Percentiles rank a stretch among this genome's conserved stretches.
These are phyloP conservation scores for Irpex lacteus DNA, from an alignment of 1,284 basidiomycete species.

Conservation along the genomic window DNA sequence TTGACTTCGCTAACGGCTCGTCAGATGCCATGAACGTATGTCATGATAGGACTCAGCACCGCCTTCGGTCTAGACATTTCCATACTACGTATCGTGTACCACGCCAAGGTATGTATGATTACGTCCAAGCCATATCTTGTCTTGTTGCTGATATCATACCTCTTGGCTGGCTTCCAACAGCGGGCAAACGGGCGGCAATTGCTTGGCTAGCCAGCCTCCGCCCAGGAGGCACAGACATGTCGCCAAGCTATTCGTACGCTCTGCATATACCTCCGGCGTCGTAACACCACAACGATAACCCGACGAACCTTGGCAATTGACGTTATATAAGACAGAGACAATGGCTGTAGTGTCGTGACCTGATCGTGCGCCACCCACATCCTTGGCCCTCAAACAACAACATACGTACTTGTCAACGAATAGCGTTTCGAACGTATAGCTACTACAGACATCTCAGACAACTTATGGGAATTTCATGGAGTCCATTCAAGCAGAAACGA, in stretches of 20 bases:
- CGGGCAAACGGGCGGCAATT: background rate
- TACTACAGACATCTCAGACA: background rate
- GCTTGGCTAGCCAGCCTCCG: background rate
- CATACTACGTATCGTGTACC: background rate
- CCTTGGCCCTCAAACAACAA: background rate
- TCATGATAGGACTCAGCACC: background rate
- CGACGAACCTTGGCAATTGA: background rate
- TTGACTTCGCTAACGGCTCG: background rate
- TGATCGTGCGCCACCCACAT: background rate
- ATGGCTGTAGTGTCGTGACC: background rate
- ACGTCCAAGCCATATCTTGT: background rate
- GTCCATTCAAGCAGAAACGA: background rate
- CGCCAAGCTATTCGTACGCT: background rate
- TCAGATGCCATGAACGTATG: background rate
- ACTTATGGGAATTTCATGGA: background rate
- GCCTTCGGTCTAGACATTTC: background rate
- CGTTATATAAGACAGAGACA: background rate
- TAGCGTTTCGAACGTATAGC: background rate
- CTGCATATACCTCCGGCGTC: background rate
- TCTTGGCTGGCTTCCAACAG: background rate
- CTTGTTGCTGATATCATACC: background rate
- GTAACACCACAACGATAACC: background rate
- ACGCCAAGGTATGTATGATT: background rate
- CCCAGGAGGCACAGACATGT: background rate
- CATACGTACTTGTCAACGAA: background rate